Evolutionary conservation across 228 moss, liverwort and hornwort genomes (phyloP).

Genomic region (Sphagnum fallax): DNA sequence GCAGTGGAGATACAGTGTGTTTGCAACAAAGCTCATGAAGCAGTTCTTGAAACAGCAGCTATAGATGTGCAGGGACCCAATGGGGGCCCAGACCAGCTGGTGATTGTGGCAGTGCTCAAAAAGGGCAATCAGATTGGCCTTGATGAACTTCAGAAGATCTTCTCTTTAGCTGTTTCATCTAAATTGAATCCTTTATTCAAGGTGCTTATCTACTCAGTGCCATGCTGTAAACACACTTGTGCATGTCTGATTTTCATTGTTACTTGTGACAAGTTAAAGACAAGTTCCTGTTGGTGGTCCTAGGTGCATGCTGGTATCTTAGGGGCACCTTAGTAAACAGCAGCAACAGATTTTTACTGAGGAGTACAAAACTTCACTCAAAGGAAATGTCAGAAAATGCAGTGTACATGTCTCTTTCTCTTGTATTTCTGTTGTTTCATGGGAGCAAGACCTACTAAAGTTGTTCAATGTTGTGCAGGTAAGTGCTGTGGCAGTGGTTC

Average conservation of each 20-base stretch:
- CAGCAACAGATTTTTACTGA: no score
- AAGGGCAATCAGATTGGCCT: conserved; percentile 26
- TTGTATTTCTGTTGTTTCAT: no score
- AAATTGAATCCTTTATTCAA: conserved; percentile 92
- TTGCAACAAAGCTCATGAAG: conserved; percentile 70
- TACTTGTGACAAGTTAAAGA: neutral
- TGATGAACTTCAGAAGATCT: conserved; percentile 30
- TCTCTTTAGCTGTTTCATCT: conserved; percentile 49
- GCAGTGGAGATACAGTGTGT: conserved; percentile 89
- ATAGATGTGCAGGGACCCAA: conserved; percentile 64
- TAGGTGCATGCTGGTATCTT: no score
- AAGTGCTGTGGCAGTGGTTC: conserved; percentile 38
- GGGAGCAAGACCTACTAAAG: no score
- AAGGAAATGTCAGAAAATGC: no score
- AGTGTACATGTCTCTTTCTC: no score
- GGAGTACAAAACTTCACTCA: no score
- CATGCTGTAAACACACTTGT: no score
- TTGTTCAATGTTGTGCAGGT: conserved; percentile 27
- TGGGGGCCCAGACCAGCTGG: conserved; percentile 83
- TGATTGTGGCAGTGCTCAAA: conserved; percentile 69
- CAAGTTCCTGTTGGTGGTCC: no score
- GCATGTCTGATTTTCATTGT: neutral
- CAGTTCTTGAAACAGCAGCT: conserved; percentile 76
- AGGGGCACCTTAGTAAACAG: no score
- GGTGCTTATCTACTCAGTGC: conserved; percentile 25